Evolutionary conservation across 2,329 filamentous ascomycete genomes (phyloP).

Genomic region (Aspergillus flavus): DNA sequence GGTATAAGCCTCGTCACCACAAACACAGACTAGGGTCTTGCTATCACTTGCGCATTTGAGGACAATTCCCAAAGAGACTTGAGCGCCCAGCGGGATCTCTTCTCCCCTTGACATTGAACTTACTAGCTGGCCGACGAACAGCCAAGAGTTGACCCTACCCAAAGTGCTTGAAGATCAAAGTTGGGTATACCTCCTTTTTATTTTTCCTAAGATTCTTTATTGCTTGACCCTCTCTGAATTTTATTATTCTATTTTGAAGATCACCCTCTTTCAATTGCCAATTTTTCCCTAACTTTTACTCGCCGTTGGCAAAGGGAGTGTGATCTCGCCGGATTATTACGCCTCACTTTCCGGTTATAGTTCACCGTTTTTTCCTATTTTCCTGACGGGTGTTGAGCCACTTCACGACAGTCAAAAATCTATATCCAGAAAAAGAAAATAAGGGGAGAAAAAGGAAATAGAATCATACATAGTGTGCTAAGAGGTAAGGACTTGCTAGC

Average conservation of each 20-base stretch:
- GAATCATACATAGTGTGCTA: conserved; percentile 4
- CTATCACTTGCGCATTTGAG: conserved; percentile 4
- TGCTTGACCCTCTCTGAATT: neutral
- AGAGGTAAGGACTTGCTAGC: conserved; percentile 1
- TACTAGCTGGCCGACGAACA: neutral
- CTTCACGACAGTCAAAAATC: conserved; percentile 12
- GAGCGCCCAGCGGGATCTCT: neutral
- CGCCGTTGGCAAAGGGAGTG: conserved; percentile 17
- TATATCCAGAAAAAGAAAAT: conserved; percentile 11
- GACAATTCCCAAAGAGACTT: neutral
- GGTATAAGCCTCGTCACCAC: conserved; percentile 28
- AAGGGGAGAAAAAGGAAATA: conserved; percentile 4
- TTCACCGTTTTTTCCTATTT: conserved; percentile 28
- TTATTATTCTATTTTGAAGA: neutral
- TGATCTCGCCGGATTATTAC: conserved; percentile 22
- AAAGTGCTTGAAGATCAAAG: neutral
- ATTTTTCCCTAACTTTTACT: conserved; percentile 1
- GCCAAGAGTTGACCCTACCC: conserved; percentile 3
- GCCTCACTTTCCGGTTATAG: conserved; percentile 29
- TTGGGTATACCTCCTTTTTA: neutral
- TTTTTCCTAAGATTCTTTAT: neutral
- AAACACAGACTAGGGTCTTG: conserved; percentile 13
- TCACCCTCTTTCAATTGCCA: neutral
- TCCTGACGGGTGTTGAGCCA: conserved; percentile 13
- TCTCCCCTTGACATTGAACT: neutral